These are phyloP conservation scores for Irpex sp. DNA, from an alignment of 1,284 basidiomycete species.

Conservation along the genomic window DNA sequence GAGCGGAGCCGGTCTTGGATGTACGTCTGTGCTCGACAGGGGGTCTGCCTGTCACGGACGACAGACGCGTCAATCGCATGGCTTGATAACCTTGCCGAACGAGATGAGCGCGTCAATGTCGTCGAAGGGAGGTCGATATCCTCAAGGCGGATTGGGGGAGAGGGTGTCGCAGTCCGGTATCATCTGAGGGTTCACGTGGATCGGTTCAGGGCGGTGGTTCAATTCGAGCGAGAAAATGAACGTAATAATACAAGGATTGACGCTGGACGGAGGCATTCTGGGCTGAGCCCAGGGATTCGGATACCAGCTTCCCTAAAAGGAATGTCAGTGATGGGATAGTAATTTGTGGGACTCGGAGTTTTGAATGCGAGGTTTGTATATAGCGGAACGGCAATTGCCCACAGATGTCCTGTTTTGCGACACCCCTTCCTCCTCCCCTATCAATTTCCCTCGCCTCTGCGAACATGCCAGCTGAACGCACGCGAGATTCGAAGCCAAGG, in stretches of 20 bases:
- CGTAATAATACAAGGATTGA: constrained; percentile 1
- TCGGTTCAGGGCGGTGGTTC: background rate
- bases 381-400: constrained; percentile 15
- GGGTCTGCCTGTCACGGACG: background rate
- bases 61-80: no score
- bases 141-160: background rate
- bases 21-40: background rate
- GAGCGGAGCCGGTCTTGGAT: background rate
- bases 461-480: constrained; percentile 55
- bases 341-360: background rate
- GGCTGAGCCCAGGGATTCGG: background rate
- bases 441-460: constrained; percentile 23
- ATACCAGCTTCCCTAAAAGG: background rate
- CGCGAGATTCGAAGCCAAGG: constrained; percentile 41
- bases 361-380: constrained; percentile 11
- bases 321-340: background rate
- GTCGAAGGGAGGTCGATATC: background rate
- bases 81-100: background rate
- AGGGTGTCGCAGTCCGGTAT: background rate
- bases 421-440: constrained; percentile 22
- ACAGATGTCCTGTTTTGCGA: constrained; percentile 16
- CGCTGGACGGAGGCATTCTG: constrained; percentile 2
- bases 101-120: background rate
- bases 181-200: background rate
- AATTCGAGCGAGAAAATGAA: background rate